Base-by-base conservation (phyloP, 164 flowering plant species). In the Liriodendron chinense region DNA sequence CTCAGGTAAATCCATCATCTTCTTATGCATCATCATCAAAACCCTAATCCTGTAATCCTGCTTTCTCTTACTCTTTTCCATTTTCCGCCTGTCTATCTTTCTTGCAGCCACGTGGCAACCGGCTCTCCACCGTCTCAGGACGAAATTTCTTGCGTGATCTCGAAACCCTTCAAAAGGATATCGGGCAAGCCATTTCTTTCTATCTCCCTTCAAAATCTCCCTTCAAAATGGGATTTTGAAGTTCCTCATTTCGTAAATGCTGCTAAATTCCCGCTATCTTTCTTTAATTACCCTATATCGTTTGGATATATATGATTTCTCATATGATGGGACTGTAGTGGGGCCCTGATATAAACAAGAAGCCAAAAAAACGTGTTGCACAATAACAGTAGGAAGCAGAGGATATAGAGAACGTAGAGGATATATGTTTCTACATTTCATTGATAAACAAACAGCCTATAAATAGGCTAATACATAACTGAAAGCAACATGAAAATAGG, bases 151-250 rank as follows among this genome's bases (percentile, higher is more conserved):
- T 85, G 0, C 18, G 72, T 0, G 86, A 87, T 34, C 87, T 91
- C 69, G 80, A 82, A 56, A 75, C 81, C 76, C 87, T 91, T 3
- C 88, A 91, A 78, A 83, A 78, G 50, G 84, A 85, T 70, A 86
- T 89, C 49, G 87, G 86, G 94, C 72, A 79, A 71, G 76, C 63
- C 25, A 22, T 67, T 69, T 65, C 43, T 1, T 21, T 69, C 63
- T 12, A 71, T 21, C 13, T 66, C 48, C 34, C 64, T 24, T 20
- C 18, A 65, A n/a, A n/a, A n/a, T n/a, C n/a, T n/a, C n/a, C n/a
- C n/a, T 20, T 13, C 62, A 22, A 10, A 10, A 12, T 22, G 2
- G 68, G 13, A 22, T 65, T 21, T 22, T 8, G 25, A 22, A 14
- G 25, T 10, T 7, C 68, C 21, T 1, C 24, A 12, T 14, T 12